Conservation (phyloP, 2,329 filamentous ascomycete genomes). For the Xylariomycetidae sp. region DNA sequence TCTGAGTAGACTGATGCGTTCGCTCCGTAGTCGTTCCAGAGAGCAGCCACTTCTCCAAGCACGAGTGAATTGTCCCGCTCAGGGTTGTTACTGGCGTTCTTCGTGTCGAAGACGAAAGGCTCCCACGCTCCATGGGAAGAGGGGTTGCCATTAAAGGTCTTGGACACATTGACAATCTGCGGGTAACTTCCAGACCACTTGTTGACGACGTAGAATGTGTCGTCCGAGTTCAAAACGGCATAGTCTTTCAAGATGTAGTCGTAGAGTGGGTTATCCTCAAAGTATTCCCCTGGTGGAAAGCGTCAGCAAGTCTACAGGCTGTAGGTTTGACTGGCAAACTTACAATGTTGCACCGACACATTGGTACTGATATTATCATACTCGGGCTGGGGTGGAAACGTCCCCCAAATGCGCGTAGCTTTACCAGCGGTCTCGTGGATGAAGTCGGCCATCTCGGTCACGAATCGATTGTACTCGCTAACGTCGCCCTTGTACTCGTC, state of each 20-base stretch:
- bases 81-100: constrained; percentile 42
- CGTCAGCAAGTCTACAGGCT: too few relatives aligned
- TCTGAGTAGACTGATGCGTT: constrained; percentile 46
- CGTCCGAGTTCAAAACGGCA: constrained; percentile 47
- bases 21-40: constrained; percentile 50
- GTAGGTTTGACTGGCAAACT: too few relatives aligned
- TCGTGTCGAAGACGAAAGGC: constrained; percentile 44
- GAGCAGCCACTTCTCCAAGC: constrained; percentile 41
- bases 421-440: constrained; percentile 36
- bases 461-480: constrained; percentile 45
- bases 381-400: constrained; percentile 37
- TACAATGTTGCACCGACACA: constrained; percentile 46
- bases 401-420: constrained; percentile 49
- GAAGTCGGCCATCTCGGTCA: constrained; percentile 44
- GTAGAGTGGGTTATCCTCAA: constrained; percentile 43
- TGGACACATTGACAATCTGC: constrained; percentile 38
- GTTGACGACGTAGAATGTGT: constrained; percentile 44
- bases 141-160: constrained; percentile 39
- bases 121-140: constrained; percentile 35
- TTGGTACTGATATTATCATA: constrained; percentile 34
- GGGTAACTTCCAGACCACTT: constrained; percentile 43
- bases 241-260: constrained; percentile 39
- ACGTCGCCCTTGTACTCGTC: constrained; percentile 46
- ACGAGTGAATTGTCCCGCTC: constrained; percentile 31
- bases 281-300: constrained; percentile 39